Evolutionary conservation across 2,329 filamentous ascomycete species (phyloP).

Genomic region (Talaromyces piceae): DNA sequence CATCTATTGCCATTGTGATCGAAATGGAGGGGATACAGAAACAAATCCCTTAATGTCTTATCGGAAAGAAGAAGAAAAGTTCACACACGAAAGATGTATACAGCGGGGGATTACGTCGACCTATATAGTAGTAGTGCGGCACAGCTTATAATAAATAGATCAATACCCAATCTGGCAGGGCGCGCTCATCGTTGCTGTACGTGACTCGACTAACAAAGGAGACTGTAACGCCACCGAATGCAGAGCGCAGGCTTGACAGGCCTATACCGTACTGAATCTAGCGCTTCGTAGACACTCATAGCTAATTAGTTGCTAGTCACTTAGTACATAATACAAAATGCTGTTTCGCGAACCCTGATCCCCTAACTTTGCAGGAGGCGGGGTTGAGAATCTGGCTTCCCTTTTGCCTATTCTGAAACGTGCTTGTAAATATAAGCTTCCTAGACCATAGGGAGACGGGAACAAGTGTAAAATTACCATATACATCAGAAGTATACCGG

Average conservation of each 20-base stretch:
- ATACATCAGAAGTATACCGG: background rate
- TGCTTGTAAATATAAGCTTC: background rate
- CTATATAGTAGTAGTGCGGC: background rate
- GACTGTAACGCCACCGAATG: background rate
- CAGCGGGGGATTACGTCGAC: background rate
- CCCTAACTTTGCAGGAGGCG: background rate
- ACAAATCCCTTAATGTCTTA: too few relatives aligned
- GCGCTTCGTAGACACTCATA: background rate
- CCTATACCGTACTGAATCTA: background rate
- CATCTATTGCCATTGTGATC: conserved; percentile 1
- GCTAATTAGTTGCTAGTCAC: too few relatives aligned
- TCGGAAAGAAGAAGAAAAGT: too few relatives aligned
- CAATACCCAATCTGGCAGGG: background rate
- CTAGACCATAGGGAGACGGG: too few relatives aligned
- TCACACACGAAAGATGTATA: too few relatives aligned
- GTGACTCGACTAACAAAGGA: background rate
- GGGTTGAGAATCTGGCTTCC: background rate
- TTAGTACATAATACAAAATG: background rate
- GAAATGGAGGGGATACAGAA: too few relatives aligned
- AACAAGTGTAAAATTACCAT: too few relatives aligned
- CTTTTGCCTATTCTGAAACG: background rate
- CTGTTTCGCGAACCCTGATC: background rate
- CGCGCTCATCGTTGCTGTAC: background rate
- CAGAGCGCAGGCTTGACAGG: background rate
- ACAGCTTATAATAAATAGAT: too few relatives aligned